Conservation (phyloP, 192 early-diverging fungal genomes). For the Diversispora epigaea region DNA sequence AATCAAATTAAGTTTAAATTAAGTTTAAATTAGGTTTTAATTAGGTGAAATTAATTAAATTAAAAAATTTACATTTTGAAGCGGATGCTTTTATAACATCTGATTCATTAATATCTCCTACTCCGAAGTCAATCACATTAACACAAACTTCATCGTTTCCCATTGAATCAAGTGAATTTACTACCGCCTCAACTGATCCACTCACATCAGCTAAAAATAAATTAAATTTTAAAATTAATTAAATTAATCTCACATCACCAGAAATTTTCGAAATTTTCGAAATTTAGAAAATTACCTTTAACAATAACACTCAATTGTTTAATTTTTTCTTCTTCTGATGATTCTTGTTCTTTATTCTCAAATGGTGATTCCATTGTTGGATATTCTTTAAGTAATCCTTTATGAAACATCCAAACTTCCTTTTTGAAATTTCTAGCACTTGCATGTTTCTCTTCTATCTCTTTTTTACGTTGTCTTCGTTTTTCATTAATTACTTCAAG, state of each 20-base stretch:
- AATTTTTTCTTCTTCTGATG: slow-evolving; percentile 39
- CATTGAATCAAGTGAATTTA: slow-evolving; percentile 70
- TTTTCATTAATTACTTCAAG: slow-evolving; percentile 78
- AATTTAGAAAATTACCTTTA: slow-evolving; percentile 51
- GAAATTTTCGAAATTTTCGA: background rate
- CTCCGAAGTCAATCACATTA: slow-evolving; percentile 74
- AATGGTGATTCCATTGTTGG: slow-evolving; percentile 49
- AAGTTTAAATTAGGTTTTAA: too few species aligned
- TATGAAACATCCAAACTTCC: slow-evolving; percentile 66
- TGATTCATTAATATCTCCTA: slow-evolving; percentile 83
- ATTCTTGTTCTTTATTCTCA: slow-evolving; percentile 39
- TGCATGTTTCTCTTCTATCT: slow-evolving; percentile 51
- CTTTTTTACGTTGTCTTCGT: slow-evolving; percentile 55
- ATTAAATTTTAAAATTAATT: slow-evolving; percentile 8
- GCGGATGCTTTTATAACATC: slow-evolving; percentile 77
- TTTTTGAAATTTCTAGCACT: slow-evolving; percentile 55
- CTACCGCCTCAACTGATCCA: slow-evolving; percentile 88
- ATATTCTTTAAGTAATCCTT: slow-evolving; percentile 54
- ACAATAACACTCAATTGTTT: slow-evolving; percentile 62
- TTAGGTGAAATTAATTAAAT: too few species aligned
- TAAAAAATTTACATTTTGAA: slow-evolving; percentile 2
- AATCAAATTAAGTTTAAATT: too few species aligned
- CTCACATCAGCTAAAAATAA: slow-evolving; percentile 74
- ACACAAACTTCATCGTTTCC: slow-evolving; percentile 74
- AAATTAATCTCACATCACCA: background rate